Conservation (phyloP, 2,329 filamentous ascomycete species). For the Fusarium secorum region DNA sequence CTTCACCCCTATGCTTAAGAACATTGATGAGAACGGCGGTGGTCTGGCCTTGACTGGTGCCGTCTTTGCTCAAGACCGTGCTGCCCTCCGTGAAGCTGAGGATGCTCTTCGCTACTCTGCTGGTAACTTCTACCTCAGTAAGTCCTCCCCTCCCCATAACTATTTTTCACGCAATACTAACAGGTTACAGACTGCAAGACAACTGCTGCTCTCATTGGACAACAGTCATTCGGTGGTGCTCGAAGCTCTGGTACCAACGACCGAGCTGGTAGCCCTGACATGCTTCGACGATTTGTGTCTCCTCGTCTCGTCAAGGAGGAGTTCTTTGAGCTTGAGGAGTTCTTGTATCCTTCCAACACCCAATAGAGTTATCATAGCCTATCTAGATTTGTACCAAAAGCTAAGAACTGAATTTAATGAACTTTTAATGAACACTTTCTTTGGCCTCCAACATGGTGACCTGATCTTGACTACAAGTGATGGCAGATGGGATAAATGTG, state of each 20-base stretch:
- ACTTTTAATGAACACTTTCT: background rate
- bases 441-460: background rate
- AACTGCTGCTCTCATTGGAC: slow-evolving; percentile 63
- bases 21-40: slow-evolving; percentile 52
- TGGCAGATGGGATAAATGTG: fast-evolving
- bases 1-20: slow-evolving; percentile 47
- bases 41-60: slow-evolving; percentile 58
- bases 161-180: background rate
- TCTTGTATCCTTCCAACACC: slow-evolving; percentile 60
- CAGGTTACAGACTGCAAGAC: slow-evolving; percentile 57
- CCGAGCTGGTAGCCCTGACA: slow-evolving; percentile 61
- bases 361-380: slow-evolving; percentile 27
- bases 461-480: background rate
- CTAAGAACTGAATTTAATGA: slow-evolving; percentile 13
- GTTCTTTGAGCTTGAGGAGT: slow-evolving; percentile 49
- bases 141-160: background rate
- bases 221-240: slow-evolving; percentile 64
- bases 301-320: slow-evolving; percentile 62
- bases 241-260: slow-evolving; percentile 63
- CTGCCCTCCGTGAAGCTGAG: slow-evolving; percentile 59
- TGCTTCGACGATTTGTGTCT: slow-evolving; percentile 60
- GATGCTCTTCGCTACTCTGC: slow-evolving; percentile 60
- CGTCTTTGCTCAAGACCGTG: slow-evolving; percentile 58
- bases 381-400: slow-evolving; percentile 31
- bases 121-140: slow-evolving; percentile 64